Evolutionary conservation across 2,329 filamentous ascomycete genomes (phyloP).

Genomic region (Hypocrella siamensis): DNA sequence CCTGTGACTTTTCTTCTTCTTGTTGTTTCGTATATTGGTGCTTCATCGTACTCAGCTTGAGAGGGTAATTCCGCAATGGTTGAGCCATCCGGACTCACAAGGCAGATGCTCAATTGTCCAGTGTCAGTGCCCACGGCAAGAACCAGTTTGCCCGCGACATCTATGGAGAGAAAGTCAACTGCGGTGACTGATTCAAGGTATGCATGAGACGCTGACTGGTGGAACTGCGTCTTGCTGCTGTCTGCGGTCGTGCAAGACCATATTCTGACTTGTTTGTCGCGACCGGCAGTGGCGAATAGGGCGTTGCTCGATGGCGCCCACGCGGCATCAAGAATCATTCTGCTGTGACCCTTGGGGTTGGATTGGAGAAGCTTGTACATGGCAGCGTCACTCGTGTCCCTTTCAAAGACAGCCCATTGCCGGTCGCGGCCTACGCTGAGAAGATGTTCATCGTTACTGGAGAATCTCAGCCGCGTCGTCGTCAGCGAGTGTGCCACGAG

Average conservation of each 20-base stretch:
- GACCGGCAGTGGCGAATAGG: conserved; percentile 72
- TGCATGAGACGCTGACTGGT: conserved; percentile 35
- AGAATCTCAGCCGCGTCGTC: conserved; percentile 70
- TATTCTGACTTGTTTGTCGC: conserved; percentile 72
- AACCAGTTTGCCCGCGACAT: conserved; percentile 16
- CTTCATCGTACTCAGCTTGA: conserved; percentile 20
- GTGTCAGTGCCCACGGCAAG: conserved; percentile 44
- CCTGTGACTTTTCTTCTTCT: not conserved
- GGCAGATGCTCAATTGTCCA: conserved; percentile 28
- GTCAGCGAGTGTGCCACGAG: conserved; percentile 78
- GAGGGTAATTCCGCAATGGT: conserved; percentile 20
- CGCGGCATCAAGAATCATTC: conserved; percentile 82
- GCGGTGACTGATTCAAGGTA: conserved; percentile 51
- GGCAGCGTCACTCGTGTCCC: conserved; percentile 19
- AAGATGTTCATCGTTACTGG: conserved; percentile 53
- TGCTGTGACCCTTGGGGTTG: conserved; percentile 72
- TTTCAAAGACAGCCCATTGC: conserved; percentile 73
- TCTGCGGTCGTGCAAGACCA: conserved; percentile 33
- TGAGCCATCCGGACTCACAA: conserved; percentile 22
- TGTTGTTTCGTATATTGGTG: not conserved
- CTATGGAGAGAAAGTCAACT: conserved; percentile 43
- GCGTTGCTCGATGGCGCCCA: conserved; percentile 50
- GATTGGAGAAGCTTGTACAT: conserved; percentile 42
- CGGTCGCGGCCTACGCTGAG: conserved; percentile 84
- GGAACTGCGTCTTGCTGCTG: conserved; percentile 23